Conservation (phyloP, 2,329 filamentous ascomycete species). For the Neonectria coccinea region DNA sequence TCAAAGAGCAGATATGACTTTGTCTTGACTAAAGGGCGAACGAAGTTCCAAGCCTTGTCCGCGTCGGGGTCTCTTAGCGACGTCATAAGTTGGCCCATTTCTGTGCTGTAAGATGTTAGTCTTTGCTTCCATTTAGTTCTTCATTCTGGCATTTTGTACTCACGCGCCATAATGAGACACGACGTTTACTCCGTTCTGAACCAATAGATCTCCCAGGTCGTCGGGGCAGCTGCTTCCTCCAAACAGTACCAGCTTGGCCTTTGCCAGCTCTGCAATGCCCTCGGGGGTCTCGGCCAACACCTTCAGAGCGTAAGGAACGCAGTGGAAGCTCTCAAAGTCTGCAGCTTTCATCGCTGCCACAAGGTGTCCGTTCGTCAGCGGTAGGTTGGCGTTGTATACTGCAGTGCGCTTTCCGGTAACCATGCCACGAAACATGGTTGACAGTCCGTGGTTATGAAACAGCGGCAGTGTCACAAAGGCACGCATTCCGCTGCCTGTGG, state of each 20-base stretch:
- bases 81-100: slow-evolving; percentile 44
- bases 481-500: slow-evolving; percentile 52
- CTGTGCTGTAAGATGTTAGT: slow-evolving; percentile 32
- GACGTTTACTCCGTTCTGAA: slow-evolving; percentile 64
- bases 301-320: slow-evolving; percentile 73
- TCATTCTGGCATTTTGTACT: slow-evolving; percentile 38
- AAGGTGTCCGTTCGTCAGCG: slow-evolving; percentile 62
- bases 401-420: slow-evolving; percentile 61
- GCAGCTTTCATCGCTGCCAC: slow-evolving; percentile 53
- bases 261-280: slow-evolving; percentile 60
- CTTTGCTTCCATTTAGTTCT: not conserved
- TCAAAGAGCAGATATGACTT: slow-evolving; percentile 41
- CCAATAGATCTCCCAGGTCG: slow-evolving; percentile 64
- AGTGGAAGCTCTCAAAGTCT: slow-evolving; percentile 65
- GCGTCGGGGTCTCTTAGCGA: slow-evolving; percentile 31
- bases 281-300: slow-evolving; percentile 67
- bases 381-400: slow-evolving; percentile 66
- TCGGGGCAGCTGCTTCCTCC: slow-evolving; percentile 69
- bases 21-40: slow-evolving; percentile 46
- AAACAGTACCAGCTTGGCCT: slow-evolving; percentile 65
- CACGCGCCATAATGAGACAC: slow-evolving; percentile 67
- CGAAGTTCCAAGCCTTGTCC: slow-evolving; percentile 44
- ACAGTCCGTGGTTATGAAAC: slow-evolving; percentile 70
- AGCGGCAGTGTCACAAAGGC: slow-evolving; percentile 68
- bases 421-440: slow-evolving; percentile 64